A percentile compares a stretch with the other conserved stretches of the same genome.
These are phyloP conservation scores for Ceratobasidium papillatum DNA, from an alignment of 1,284 basidiomycete species.

Conservation along the genomic window DNA sequence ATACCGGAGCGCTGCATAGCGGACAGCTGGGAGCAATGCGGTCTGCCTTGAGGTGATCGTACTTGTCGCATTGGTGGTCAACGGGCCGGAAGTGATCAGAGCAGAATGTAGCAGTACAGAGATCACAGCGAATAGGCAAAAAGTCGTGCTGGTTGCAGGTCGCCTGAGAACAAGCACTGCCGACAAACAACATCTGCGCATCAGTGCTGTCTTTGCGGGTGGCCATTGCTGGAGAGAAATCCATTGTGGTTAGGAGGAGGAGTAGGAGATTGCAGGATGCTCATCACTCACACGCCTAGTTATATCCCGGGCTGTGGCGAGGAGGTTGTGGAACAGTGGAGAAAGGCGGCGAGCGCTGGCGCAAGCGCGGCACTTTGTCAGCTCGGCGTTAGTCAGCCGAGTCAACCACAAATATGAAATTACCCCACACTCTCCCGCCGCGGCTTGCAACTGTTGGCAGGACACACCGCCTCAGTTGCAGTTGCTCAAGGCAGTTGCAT, in stretches of 20 bases:
- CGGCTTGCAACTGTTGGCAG: slow-evolving; percentile 20
- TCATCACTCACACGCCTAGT: not conserved
- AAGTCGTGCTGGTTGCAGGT: slow-evolving; percentile 77
- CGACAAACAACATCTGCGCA: slow-evolving; percentile 64
- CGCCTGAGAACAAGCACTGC: slow-evolving; percentile 72
- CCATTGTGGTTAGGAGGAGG: slow-evolving; percentile 48
- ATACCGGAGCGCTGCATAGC: slow-evolving; percentile 73
- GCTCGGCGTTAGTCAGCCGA: not conserved
- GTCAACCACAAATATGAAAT: slow-evolving; percentile 41
- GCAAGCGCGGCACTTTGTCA: slow-evolving; percentile 22
- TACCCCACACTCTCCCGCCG: not conserved
- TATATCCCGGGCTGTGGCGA: slow-evolving; percentile 42
- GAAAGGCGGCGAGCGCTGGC: slow-evolving; percentile 41
- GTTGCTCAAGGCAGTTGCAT: slow-evolving; percentile 12
- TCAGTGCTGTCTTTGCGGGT: slow-evolving; percentile 57
- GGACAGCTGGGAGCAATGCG: slow-evolving; percentile 79
- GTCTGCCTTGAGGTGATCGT: slow-evolving; percentile 72
- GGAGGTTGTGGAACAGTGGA: slow-evolving; percentile 43
- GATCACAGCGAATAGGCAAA: slow-evolving; percentile 68
- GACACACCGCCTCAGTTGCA: not conserved
- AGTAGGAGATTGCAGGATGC: slow-evolving; percentile 16
- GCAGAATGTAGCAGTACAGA: slow-evolving; percentile 60
- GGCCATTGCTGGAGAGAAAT: slow-evolving; percentile 48
- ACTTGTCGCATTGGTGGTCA: slow-evolving; percentile 70
- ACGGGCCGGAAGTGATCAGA: slow-evolving; percentile 75